Percentiles rank a stretch among this genome's conserved stretches.
Evolutionary conservation across 1,139 yeast species (phyloP).

Genomic region (Geotrichum cucujoidarum): DNA sequence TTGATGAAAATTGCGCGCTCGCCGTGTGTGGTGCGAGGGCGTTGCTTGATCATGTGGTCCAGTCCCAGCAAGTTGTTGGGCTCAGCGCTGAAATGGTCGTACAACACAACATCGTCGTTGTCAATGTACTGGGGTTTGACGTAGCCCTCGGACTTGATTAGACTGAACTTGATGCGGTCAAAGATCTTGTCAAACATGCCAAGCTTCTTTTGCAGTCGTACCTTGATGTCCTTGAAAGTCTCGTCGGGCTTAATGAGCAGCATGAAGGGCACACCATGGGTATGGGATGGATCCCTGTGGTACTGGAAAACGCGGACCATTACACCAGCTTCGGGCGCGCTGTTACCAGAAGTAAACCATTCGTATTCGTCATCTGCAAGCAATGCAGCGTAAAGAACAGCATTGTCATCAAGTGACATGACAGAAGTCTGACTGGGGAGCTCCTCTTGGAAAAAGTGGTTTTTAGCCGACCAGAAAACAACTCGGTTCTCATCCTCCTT

Average conservation of each 20-base stretch:
- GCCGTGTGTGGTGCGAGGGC: slow-evolving; percentile 30
- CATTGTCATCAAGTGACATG: slow-evolving; percentile 25
- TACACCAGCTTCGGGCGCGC: slow-evolving; percentile 22
- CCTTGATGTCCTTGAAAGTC: slow-evolving; percentile 55
- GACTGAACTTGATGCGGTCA: slow-evolving; percentile 63
- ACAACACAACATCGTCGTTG: slow-evolving; percentile 48
- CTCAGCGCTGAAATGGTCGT: slow-evolving; percentile 44
- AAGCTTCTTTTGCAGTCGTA: slow-evolving; percentile 58
- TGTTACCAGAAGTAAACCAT: slow-evolving; percentile 23
- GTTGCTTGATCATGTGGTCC: slow-evolving; percentile 78
- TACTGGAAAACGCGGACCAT: slow-evolving; percentile 63
- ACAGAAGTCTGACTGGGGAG: slow-evolving; percentile 27
- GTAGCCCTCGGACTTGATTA: slow-evolving; percentile 27
- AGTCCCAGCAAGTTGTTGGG: slow-evolving; percentile 58
- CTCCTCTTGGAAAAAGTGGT: slow-evolving; percentile 27
- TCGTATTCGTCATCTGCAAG: slow-evolving; percentile 36
- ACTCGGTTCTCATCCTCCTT: slow-evolving; percentile 48
- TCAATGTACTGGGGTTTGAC: slow-evolving; percentile 45
- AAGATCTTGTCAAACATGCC: slow-evolving; percentile 80
- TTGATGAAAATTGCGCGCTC: slow-evolving; percentile 61
- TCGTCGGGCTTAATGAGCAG: slow-evolving; percentile 58
- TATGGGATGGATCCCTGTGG: slow-evolving; percentile 58
- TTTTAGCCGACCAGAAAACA: slow-evolving; percentile 52
- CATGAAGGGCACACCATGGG: slow-evolving; percentile 87
- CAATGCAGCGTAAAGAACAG: slow-evolving; percentile 34